These are phyloP conservation scores for Phallus indusiatus DNA, from an alignment of 768 basidiomycete species.

Conservation along the genomic window DNA sequence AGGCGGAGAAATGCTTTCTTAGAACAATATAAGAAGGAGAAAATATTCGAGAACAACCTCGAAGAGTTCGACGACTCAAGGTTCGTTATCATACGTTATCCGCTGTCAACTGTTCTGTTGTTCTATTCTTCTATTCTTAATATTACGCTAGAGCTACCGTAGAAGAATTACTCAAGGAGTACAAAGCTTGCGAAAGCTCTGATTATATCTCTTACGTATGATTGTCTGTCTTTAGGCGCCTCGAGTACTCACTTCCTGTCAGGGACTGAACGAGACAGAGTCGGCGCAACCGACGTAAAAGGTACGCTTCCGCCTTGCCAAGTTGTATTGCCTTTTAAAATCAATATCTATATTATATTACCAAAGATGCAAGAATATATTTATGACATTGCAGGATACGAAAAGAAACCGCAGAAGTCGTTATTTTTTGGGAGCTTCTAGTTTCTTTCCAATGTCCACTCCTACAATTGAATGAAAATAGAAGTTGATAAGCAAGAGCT, in stretches of 20 bases:
- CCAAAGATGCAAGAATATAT: neutral
- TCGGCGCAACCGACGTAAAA: neutral
- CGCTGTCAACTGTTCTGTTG: too few species aligned
- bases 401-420: slow-evolving; percentile 20
- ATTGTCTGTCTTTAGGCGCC: slow-evolving; percentile 10
- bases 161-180: slow-evolving; percentile 84
- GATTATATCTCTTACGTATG: slow-evolving; percentile 87
- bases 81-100: slow-evolving; percentile 34
- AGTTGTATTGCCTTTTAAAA: neutral
- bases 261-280: slow-evolving; percentile 6
- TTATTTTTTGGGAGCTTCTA: slow-evolving; percentile 70
- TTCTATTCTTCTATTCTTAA: neutral
- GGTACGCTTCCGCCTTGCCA: neutral
- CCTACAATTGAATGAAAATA: slow-evolving; percentile 31
- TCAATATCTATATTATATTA: neutral
- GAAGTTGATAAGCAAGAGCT: slow-evolving; percentile 3
- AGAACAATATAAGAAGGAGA: slow-evolving; percentile 96
- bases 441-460: slow-evolving; percentile 75
- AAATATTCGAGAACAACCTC: slow-evolving; percentile 85
- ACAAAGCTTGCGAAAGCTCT: slow-evolving; percentile 90
- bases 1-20: slow-evolving; percentile 86
- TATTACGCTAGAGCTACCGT: slow-evolving; percentile 58
- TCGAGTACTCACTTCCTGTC: neutral
- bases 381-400: neutral
- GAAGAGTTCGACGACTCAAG: slow-evolving; percentile 98